Evolutionary conservation across 1,139 yeast genomes (phyloP).

Genomic region (Pichia sp.): DNA sequence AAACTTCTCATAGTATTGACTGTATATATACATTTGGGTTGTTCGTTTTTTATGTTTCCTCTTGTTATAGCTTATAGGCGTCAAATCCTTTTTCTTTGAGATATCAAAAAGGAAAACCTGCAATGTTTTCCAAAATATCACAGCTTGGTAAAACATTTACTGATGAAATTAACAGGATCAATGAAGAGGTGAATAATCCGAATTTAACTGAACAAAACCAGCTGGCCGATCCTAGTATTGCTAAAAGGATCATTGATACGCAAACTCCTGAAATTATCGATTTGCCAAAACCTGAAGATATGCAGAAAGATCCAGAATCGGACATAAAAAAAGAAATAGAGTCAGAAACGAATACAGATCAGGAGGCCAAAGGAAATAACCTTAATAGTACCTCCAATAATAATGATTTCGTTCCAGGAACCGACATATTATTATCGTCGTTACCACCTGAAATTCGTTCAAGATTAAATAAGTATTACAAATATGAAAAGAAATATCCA

Average conservation of each 20-base stretch:
- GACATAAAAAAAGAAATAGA: neutral
- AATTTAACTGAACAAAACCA: constrained; percentile 18
- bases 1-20: no score
- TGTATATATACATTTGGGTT: no score
- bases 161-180: constrained; percentile 41
- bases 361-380: neutral
- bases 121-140: constrained; percentile 58
- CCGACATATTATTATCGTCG: constrained; percentile 33
- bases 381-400: no score
- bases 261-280: constrained; percentile 42
- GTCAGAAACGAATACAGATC: neutral
- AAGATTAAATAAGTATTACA: constrained; percentile 69
- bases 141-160: constrained; percentile 62
- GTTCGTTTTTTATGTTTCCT: no score
- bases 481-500: constrained; percentile 89
- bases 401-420: constrained; percentile 22
- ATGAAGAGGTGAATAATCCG: constrained; percentile 25
- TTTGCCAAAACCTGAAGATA: constrained; percentile 42
- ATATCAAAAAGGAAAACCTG: neutral
- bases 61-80: no score
- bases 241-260: constrained; percentile 29
- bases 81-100: no score
- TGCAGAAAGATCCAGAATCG: constrained; percentile 1
- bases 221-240: constrained; percentile 21
- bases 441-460: constrained; percentile 36